Evolutionary conservation across 2,329 filamentous ascomycete genomes (phyloP).

Genomic region (Ophiostoma triangulosporum): DNA sequence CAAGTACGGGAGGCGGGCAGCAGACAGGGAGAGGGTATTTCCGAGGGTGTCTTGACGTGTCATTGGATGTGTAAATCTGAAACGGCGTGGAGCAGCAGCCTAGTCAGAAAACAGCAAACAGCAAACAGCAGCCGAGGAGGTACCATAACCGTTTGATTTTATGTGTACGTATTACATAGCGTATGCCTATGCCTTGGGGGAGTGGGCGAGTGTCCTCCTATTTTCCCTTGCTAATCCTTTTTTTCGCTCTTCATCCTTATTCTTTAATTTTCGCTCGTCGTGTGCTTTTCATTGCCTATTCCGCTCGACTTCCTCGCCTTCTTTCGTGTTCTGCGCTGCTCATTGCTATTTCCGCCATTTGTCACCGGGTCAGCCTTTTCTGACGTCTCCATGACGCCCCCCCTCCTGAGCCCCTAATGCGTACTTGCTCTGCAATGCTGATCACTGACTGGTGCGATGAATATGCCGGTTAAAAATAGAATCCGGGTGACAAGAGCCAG

Average conservation of each 20-base stretch:
- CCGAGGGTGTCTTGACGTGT: background rate
- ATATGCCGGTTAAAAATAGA: background rate
- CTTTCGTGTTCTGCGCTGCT: background rate
- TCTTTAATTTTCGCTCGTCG: background rate
- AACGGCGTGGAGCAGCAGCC: slow-evolving; percentile 11
- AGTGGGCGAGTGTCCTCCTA: background rate
- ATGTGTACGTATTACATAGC: background rate
- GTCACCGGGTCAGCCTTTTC: background rate
- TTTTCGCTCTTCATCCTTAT: background rate
- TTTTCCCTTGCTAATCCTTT: background rate
- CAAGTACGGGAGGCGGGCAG: background rate
- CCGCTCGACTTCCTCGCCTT: background rate
- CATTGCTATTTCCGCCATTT: background rate
- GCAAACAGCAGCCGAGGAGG: slow-evolving; percentile 4
- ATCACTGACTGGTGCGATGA: background rate
- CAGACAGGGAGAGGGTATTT: slow-evolving; percentile 1
- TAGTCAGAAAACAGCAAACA: slow-evolving; percentile 11
- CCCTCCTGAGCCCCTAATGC: background rate
- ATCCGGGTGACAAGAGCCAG: background rate
- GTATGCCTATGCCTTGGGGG: no score
- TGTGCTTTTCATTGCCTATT: background rate
- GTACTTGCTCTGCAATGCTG: background rate
- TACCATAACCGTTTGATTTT: slow-evolving; percentile 10
- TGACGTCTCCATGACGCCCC: background rate
- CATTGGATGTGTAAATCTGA: slow-evolving; percentile 12